Evolutionary conservation across 345 rosid genomes (phyloP), one percentile per base, ranked within the genome.

Genomic region (Bruguiera parviflora): DNA sequence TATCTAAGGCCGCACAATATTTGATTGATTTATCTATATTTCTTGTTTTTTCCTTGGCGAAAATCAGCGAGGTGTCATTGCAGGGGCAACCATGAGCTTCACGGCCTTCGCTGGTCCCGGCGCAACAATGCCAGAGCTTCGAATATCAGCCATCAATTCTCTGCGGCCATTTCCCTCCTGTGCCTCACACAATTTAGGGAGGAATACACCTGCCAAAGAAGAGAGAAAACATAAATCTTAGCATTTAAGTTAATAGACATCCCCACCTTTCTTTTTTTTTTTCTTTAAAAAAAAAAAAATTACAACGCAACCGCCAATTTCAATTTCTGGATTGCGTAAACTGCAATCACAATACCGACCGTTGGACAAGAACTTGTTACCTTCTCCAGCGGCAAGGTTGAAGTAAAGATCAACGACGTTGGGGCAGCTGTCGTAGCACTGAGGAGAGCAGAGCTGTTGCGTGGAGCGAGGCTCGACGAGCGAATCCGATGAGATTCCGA

Each of bases 361-460:
- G 5, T 15, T 15, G 18, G 49, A 13, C 18, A 11, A 11, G 19
- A 13, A 3, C 4, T 3, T 24, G 22, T 4, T 80, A 92, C 98
- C 98, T 92, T 92, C 98, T 3, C 90, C 96, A 16, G 96, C 93
- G 15, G 98, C 98, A 11, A 92, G 92, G 67, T 86, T 90, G 84
- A 86, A 92, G 84, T 80, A 90, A 28, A 92, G 96, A 71, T 92
- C 98, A 27, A 90, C 82, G 49, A 90, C 67, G 81, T 90, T 90
- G 69, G 96, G 86, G 73, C 98, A 92, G 63, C 72, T 71, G 13
- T 79, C 77, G 72, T 90, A 87, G 86, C 98, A 92, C 39, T 80
- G 81, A 75, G 81, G 70, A 35, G 96, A 88, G 80, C 98, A 92
- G 25, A 92, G 96, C 47, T 82, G 82, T 5, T 76, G 71, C 0